Conservation (phyloP, 2,329 filamentous ascomycete genomes). For the Knoxdaviesia capensis region DNA sequence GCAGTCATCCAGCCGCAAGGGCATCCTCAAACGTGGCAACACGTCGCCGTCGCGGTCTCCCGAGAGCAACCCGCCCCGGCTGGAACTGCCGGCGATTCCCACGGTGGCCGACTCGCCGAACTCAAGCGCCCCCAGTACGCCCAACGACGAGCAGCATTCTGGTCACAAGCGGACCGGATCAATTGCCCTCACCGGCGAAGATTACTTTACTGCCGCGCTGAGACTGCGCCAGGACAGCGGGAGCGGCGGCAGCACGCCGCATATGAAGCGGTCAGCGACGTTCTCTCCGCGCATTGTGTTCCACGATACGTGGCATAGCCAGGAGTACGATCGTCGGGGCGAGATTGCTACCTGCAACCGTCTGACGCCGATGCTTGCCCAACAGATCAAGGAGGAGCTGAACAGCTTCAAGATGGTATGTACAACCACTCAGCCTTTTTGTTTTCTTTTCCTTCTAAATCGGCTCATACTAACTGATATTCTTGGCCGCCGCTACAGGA, state of each 20-base stretch:
- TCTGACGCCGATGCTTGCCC: constrained; percentile 85
- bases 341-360: constrained; percentile 97
- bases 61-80: constrained; percentile 1
- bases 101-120: constrained; percentile 56
- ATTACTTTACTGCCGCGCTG: constrained; percentile 71
- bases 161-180: constrained; percentile 48
- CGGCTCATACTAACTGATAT: constrained; percentile 16
- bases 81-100: constrained; percentile 35
- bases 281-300: constrained; percentile 92
- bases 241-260: constrained; percentile 63
- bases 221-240: constrained; percentile 57
- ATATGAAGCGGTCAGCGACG: constrained; percentile 41
- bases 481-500: constrained; percentile 35
- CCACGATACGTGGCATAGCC: constrained; percentile 87
- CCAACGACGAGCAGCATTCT: constrained; percentile 48
- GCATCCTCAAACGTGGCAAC: constrained; percentile 67
- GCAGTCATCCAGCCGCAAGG: constrained; percentile 39
- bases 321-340: constrained; percentile 87
- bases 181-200: constrained; percentile 55
- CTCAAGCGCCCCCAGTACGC: constrained; percentile 76
- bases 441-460: neutral
- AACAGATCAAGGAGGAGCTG: constrained; percentile 98
- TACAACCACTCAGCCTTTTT: constrained; percentile 3
- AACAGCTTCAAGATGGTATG: constrained; percentile 98
- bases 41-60: neutral